Conservation (phyloP, 164 flowering plant species). For the Aristolochia fimbriata region DNA sequence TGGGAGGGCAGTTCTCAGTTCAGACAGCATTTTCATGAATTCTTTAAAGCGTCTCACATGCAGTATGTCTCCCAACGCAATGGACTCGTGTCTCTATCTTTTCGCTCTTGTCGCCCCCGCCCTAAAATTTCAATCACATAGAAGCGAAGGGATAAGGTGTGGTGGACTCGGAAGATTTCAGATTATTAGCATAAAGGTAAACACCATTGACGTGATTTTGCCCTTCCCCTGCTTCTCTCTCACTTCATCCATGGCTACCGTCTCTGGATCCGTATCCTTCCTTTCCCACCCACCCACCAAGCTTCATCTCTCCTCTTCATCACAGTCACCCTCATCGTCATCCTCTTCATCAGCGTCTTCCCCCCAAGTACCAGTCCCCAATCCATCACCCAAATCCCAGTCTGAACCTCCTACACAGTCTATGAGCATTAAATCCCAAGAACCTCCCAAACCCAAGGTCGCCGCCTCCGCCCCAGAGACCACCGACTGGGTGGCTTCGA, state of each 20-base stretch:
- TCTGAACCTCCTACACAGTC: constrained; percentile 14
- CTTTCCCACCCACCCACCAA: constrained; percentile 35
- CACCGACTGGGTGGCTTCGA: constrained; percentile 85
- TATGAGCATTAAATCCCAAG: not conserved
- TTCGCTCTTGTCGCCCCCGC: too few species aligned
- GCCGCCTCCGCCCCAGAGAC: constrained; percentile 34
- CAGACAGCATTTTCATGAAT: too few species aligned
- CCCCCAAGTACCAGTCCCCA: constrained; percentile 13
- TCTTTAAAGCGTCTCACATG: too few species aligned
- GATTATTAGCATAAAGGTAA: too few species aligned
- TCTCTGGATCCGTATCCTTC: constrained; percentile 42
- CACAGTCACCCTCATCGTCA: constrained; percentile 24
- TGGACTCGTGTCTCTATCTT: too few species aligned
- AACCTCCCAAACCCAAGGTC: constrained; percentile 13
- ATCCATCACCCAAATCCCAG: constrained; percentile 16
- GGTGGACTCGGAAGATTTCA: not conserved
- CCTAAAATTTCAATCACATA: not conserved
- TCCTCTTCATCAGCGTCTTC: constrained; percentile 10
- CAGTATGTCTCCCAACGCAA: too few species aligned
- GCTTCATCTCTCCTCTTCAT: constrained; percentile 39
- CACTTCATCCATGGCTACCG: constrained; percentile 34
- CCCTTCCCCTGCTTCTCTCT: constrained; percentile 2
- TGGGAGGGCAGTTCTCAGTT: too few species aligned
- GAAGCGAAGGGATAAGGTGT: not conserved
- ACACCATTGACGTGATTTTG: too few species aligned